Base-by-base conservation (phyloP, 306 rosid species). In the Rosa persica region DNA sequence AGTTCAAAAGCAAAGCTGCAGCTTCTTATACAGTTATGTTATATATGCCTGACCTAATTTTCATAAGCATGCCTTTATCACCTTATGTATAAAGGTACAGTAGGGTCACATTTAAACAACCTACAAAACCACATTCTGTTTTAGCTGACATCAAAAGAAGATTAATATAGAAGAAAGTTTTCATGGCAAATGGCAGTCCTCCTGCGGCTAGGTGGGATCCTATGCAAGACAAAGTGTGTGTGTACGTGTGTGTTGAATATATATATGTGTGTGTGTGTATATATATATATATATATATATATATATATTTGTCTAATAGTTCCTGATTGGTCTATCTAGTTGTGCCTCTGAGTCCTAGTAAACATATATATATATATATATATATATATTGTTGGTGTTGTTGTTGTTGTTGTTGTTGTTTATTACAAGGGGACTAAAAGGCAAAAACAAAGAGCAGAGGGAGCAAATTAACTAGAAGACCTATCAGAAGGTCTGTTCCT, bases 131-230 rank as follows among this genome's bases (percentile, higher is more conserved):
- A 82, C 78, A 36, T 70, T 79, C 12, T 73, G 13, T 39, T 39
- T 70, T 49, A 48, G 82, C 67, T 79, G 78, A 73, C 69, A 66
- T 78, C 40, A 69, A 68, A 48, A 60, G 74, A 20, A 49, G 66
- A 19, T 38, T 39, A 49, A 43, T 67, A 17, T 46, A 72, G 30
- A 55, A 81, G 72, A 68, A 42, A 40, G 74, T 25, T 47, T 79
- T 81, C 51, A 69, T 70, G 64, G 61, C 64, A 80, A 79, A 70
- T 30, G 30, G 79, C 79, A 48, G 43, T 42, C 71, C 12, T 11
- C n/a, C n/a, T n/a, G n/a, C n/a, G n/a, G n/a, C n/a, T n/a, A n/a
- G 70, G 82, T 80, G 90, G 86, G 39, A 80, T 87, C 87, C 78
- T 74, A 85, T 16, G 83, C 20, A 80, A 64, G 81, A 80, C 77